These are phyloP conservation scores for Tricholoma sp. DNA, from an alignment of 768 basidiomycete genomes.

Conservation along the genomic window DNA sequence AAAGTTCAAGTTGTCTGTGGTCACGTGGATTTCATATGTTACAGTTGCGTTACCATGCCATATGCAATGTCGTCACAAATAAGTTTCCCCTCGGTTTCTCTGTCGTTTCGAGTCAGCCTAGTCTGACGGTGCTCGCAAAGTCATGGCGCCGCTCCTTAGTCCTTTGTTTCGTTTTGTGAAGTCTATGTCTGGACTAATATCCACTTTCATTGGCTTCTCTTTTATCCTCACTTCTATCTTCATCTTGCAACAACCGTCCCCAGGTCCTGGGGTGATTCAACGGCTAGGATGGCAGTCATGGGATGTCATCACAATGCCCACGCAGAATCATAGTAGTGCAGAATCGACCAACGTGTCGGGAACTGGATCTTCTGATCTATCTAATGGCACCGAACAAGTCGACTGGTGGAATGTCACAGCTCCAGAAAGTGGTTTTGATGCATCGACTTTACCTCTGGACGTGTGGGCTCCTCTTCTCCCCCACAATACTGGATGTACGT, in stretches of 20 bases:
- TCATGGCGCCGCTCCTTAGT: conserved; percentile 35
- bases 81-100: background rate
- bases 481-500: conserved; percentile 73
- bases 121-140: conserved; percentile 16
- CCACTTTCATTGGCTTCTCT: conserved; percentile 61
- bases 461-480: conserved; percentile 73
- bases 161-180: conserved; percentile 47
- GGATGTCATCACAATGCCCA: conserved; percentile 51
- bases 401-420: conserved; percentile 70
- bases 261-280: conserved; percentile 66
- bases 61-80: too few relatives aligned
- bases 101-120: conserved; percentile 2
- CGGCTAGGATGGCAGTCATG: conserved; percentile 88
- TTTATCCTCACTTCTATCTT: conserved; percentile 73
- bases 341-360: conserved; percentile 11
- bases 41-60: too few relatives aligned
- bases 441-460: conserved; percentile 73
- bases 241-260: conserved; percentile 74
- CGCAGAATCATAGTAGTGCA: conserved; percentile 7
- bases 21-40: conserved; percentile 9
- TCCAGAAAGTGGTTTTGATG: conserved; percentile 39
- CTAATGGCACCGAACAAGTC: conserved; percentile 26
- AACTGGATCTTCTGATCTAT: background rate
- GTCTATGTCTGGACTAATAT: conserved; percentile 53
- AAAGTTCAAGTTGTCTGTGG: background rate